Percentiles rank a stretch among this genome's conserved stretches.
These are phyloP conservation scores for Tremella fuciformis DNA, from an alignment of 768 basidiomycete species.

Conservation along the genomic window DNA sequence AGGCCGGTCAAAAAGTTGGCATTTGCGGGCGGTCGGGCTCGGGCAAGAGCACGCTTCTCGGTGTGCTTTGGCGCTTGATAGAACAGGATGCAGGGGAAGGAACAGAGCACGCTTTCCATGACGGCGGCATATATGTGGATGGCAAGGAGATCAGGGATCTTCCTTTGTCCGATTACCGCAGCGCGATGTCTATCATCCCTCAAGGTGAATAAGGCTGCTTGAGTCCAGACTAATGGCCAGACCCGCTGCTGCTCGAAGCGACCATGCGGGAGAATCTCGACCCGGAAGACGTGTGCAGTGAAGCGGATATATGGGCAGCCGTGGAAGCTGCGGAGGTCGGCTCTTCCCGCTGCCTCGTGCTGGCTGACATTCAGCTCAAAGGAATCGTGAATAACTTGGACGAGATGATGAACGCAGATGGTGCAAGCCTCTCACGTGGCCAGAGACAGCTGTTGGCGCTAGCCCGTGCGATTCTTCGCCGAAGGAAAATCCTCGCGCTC, in stretches of 20 bases:
- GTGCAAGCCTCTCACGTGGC: conserved; percentile 28
- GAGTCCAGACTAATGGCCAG: neutral
- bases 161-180: conserved; percentile 15
- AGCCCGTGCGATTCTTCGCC: conserved; percentile 28
- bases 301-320: conserved; percentile 31
- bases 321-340: conserved; percentile 15
- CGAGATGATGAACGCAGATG: conserved; percentile 20
- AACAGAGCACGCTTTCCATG: neutral
- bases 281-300: conserved; percentile 20
- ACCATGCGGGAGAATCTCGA: conserved; percentile 33
- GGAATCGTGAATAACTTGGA: conserved; percentile 23
- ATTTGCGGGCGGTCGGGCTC: conserved; percentile 35
- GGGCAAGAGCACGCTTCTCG: conserved; percentile 32
- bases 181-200: conserved; percentile 19
- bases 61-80: conserved; percentile 31
- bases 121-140: conserved; percentile 23
- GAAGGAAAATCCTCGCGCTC: conserved; percentile 23
- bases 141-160: conserved; percentile 22
- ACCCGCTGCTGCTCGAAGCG: conserved; percentile 20
- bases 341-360: neutral
- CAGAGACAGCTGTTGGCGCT: conserved; percentile 35
- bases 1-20: conserved; percentile 27
- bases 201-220: conserved; percentile 14
- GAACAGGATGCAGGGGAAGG: conserved; percentile 7
- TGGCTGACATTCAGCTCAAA: conserved; percentile 16